A percentile compares a stretch with the other conserved stretches of the same genome.
Evolutionary conservation across 108 stramenopile species (phyloP).

Genomic region (Cyclostephanos invisitatus): DNA sequence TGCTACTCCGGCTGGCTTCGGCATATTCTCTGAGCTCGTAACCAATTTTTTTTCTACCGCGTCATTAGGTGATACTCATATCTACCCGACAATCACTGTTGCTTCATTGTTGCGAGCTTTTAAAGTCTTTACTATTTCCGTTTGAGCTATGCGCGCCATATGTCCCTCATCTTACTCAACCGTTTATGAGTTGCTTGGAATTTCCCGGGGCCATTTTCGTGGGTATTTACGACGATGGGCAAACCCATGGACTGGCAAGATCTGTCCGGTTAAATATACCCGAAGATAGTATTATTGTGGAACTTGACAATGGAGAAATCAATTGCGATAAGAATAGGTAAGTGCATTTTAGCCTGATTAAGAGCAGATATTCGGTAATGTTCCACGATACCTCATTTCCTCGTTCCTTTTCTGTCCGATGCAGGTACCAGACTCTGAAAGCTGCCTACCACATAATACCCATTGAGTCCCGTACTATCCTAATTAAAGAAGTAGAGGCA

Average conservation of each 20-base stretch:
- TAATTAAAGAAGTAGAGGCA: slow-evolving; percentile 81
- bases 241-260: slow-evolving; percentile 63
- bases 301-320: slow-evolving; percentile 77
- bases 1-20: neutral
- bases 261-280: slow-evolving; percentile 63
- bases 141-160: slow-evolving; percentile 88
- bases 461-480: slow-evolving; percentile 56
- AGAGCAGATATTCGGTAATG: neutral
- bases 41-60: neutral
- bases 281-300: slow-evolving; percentile 83
- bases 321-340: slow-evolving; percentile 69
- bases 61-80: slow-evolving; percentile 68
- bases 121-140: slow-evolving; percentile 80
- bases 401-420: neutral
- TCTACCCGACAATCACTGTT: slow-evolving; percentile 78
- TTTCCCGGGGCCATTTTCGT: slow-evolving; percentile 88
- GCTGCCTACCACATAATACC: slow-evolving; percentile 79
- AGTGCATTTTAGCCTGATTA: neutral
- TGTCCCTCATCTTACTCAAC: slow-evolving; percentile 81
- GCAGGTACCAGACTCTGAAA: slow-evolving; percentile 63
- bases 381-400: neutral
- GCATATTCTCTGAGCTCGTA: neutral
- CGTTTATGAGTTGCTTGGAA: slow-evolving; percentile 81
- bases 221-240: slow-evolving; percentile 83
- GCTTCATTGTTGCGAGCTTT: slow-evolving; percentile 80